These are phyloP conservation scores for Cyanidioschyzon merolae DNA, from an alignment of 23 red algal genomes.

Conservation along the genomic window DNA sequence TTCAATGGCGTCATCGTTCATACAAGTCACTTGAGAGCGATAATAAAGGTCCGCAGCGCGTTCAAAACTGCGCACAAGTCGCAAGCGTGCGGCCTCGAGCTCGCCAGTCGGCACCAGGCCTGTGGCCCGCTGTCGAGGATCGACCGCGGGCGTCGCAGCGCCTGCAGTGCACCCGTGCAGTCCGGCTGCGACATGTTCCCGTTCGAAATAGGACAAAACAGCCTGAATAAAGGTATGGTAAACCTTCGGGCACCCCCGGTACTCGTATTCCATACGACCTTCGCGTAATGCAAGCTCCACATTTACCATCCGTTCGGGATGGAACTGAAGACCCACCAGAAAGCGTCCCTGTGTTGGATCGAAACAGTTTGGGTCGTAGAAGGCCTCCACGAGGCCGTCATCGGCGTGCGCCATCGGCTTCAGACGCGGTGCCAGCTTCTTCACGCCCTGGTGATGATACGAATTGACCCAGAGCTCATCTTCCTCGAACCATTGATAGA, in stretches of 20 bases:
- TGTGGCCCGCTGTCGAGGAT: not conserved
- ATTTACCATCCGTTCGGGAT: constrained; percentile 90
- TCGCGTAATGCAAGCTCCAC: constrained; percentile 22
- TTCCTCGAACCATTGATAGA: constrained; percentile 56
- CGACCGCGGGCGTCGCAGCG: not conserved
- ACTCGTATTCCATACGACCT: constrained; percentile 32
- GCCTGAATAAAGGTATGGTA: constrained; percentile 44
- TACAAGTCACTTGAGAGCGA: not conserved
- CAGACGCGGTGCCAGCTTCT: constrained; percentile 44
- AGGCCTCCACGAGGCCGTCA: constrained; percentile 82
- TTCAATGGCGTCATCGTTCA: not conserved
- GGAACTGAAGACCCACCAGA: constrained; percentile 86
- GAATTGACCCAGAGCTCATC: constrained; percentile 49
- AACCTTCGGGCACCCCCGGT: constrained; percentile 37
- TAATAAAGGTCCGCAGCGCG: constrained; percentile 3
- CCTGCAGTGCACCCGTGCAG: too few species aligned
- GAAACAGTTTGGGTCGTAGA: constrained; percentile 49
- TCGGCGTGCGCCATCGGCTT: constrained; percentile 56
- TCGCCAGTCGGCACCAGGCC: not conserved
- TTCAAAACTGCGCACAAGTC: not conserved
- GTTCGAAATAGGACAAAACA: not conserved
- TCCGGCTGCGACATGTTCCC: not conserved
- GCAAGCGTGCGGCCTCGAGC: not conserved
- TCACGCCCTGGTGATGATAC: constrained; percentile 89
- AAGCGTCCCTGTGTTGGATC: constrained; percentile 44